Evolutionary conservation across 1,284 basidiomycete genomes (phyloP).

Genomic region (Cutaneotrichosporon daszewskae): DNA sequence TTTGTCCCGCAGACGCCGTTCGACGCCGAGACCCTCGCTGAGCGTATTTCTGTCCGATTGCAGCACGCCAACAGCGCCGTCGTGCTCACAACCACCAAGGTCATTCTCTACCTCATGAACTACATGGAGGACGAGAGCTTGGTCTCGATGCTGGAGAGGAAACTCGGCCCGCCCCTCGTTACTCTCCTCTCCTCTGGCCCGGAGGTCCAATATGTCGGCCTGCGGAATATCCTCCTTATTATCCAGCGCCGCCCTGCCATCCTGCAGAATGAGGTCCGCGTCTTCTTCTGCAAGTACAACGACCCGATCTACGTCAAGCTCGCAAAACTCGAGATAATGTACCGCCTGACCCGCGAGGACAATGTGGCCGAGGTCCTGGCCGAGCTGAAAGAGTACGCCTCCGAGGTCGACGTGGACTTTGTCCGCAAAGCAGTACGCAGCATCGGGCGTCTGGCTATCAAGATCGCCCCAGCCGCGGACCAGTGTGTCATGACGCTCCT

Average conservation of each 20-base stretch:
- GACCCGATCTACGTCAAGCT: conserved; percentile 98
- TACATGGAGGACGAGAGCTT: conserved; percentile 88
- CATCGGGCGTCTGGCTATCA: conserved; percentile 93
- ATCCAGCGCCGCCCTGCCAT: conserved; percentile 87
- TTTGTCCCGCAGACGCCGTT: conserved; percentile 81
- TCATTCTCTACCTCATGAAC: conserved; percentile 95
- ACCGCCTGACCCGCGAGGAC: conserved; percentile 79
- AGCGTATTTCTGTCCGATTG: conserved; percentile 83
- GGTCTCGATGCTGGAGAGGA: conserved; percentile 85
- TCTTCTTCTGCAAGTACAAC: conserved; percentile 99
- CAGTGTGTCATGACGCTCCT: conserved; percentile 90
- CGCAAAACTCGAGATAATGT: conserved; percentile 98
- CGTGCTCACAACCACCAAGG: conserved; percentile 90
- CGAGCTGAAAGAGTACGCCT: conserved; percentile 96
- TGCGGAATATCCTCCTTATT: conserved; percentile 93
- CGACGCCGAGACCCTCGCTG: conserved; percentile 90
- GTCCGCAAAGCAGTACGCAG: conserved; percentile 90
- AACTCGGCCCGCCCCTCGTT: conserved; percentile 84
- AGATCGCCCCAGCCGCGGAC: conserved; percentile 86
- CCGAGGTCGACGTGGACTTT: conserved; percentile 97
- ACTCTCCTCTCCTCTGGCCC: conserved; percentile 57
- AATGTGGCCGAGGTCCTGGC: conserved; percentile 92
- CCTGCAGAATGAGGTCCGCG: conserved; percentile 90
- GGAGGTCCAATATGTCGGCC: conserved; percentile 89
- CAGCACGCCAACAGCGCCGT: conserved; percentile 95